These are phyloP conservation scores for Berkeleyomyces rouxiae DNA, from an alignment of 2,329 filamentous ascomycete species.

Conservation along the genomic window DNA sequence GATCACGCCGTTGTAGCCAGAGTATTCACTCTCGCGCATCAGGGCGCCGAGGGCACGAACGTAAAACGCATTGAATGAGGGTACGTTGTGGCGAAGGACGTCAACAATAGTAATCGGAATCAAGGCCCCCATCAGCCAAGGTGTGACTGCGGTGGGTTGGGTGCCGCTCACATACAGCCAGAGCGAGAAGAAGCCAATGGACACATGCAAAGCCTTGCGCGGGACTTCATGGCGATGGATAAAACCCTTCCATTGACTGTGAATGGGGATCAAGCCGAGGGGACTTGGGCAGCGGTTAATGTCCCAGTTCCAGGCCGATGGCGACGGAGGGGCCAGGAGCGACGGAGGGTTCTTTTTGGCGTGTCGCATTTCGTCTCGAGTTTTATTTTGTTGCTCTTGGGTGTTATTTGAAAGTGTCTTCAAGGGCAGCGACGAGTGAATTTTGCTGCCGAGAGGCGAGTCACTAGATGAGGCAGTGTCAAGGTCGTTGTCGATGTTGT, in stretches of 20 bases:
- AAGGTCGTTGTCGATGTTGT: neutral
- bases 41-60: conserved; percentile 70
- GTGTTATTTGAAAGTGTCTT: neutral
- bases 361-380: conserved; percentile 1
- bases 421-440: neutral
- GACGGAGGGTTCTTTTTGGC: conserved; percentile 33
- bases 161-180: conserved; percentile 68
- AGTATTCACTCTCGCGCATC: conserved; percentile 93
- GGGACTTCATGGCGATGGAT: conserved; percentile 96
- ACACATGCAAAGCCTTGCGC: conserved; percentile 82
- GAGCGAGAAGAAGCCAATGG: conserved; percentile 86
- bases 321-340: conserved; percentile 52
- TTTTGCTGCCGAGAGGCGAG: conserved; percentile 4
- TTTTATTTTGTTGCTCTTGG: neutral
- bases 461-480: conserved; percentile 9
- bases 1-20: conserved; percentile 91
- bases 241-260: conserved; percentile 77
- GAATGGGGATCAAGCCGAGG: conserved; percentile 85
- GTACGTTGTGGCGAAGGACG: conserved; percentile 65
- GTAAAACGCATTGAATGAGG: conserved; percentile 72
- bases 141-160: conserved; percentile 63
- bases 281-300: conserved; percentile 86
- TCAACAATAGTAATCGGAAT: conserved; percentile 74
- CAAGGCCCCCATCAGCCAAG: conserved; percentile 63
- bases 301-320: conserved; percentile 62